These are phyloP conservation scores for Polyporus arcularius DNA, from an alignment of 768 basidiomycete species.

Conservation along the genomic window DNA sequence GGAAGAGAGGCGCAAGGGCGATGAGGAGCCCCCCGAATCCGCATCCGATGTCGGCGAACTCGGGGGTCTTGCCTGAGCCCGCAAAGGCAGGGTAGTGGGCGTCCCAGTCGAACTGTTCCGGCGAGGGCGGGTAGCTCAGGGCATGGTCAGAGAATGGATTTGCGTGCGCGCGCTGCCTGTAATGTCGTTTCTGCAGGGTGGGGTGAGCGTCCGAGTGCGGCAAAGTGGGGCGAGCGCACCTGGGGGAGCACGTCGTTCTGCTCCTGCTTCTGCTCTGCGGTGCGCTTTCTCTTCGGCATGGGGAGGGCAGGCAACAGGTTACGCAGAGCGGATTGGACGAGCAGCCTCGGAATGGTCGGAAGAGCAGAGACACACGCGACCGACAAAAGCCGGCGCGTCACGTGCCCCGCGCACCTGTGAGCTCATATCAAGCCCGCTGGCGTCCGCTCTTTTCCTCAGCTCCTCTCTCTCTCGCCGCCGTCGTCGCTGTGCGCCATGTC, in stretches of 20 bases:
- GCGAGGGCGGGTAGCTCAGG: constrained; percentile 83
- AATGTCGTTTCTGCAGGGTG: constrained; percentile 70
- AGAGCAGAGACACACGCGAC: constrained; percentile 3
- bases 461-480: constrained; percentile 1
- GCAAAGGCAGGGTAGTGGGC: constrained; percentile 77
- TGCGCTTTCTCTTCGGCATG: constrained; percentile 35
- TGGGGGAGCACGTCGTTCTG: constrained; percentile 33
- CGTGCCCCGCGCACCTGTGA: constrained; percentile 18
- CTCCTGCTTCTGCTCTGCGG: constrained; percentile 6
- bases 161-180: constrained; percentile 81
- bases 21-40: constrained; percentile 96
- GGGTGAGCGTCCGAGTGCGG: constrained; percentile 8
- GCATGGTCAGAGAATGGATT: constrained; percentile 89
- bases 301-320: background rate
- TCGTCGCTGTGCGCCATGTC: constrained; percentile 24
- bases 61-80: constrained; percentile 64
- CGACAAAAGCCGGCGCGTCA: constrained; percentile 20
- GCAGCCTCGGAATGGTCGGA: constrained; percentile 1
- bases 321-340: constrained; percentile 2
- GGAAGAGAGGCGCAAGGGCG: constrained; percentile 85
- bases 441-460: constrained; percentile 10
- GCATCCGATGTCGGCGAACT: constrained; percentile 97
- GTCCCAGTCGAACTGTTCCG: constrained; percentile 77
- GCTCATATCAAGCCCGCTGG: constrained; percentile 22
- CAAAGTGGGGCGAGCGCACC: constrained; percentile 22